Conservation (phyloP, 371 early-diverging fungal species). For the Mucor plumbeus region DNA sequence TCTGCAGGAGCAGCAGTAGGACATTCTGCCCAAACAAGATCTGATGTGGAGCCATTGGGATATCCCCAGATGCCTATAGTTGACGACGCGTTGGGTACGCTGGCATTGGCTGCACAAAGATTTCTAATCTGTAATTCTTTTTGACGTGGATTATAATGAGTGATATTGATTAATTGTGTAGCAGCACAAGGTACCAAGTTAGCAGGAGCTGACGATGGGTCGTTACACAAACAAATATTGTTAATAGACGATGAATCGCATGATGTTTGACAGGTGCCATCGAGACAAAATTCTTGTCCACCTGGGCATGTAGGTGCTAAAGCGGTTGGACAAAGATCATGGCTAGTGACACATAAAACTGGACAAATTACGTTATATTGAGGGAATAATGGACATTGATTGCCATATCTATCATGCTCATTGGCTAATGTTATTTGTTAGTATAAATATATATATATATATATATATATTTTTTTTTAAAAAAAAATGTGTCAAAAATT, state of each 20-base stretch:
- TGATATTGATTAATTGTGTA: slow-evolving; percentile 51
- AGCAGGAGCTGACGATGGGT: slow-evolving; percentile 19
- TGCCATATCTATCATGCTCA: slow-evolving; percentile 51
- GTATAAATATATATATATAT: too few relatives aligned
- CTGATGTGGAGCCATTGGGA: slow-evolving; percentile 9
- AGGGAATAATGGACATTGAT: slow-evolving; percentile 51
- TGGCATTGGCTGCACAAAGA: slow-evolving; percentile 49
- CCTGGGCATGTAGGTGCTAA: slow-evolving; percentile 50
- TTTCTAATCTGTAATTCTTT: slow-evolving; percentile 46
- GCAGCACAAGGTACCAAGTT: slow-evolving; percentile 50
- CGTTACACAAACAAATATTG: slow-evolving; percentile 52
- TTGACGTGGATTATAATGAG: slow-evolving; percentile 53
- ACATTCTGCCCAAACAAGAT: slow-evolving; percentile 56
- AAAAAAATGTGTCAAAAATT: background rate
- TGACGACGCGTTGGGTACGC: slow-evolving; percentile 8
- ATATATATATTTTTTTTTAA: too few relatives aligned
- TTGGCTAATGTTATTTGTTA: slow-evolving; percentile 44
- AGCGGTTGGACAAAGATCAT: slow-evolving; percentile 41
- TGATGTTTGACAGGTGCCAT: slow-evolving; percentile 57
- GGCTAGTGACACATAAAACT: slow-evolving; percentile 54
- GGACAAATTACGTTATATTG: slow-evolving; percentile 53
- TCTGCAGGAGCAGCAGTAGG: slow-evolving; percentile 46
- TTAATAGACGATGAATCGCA: slow-evolving; percentile 44
- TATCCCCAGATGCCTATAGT: slow-evolving; percentile 44
- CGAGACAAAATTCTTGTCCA: slow-evolving; percentile 55